Conservation (phyloP, 106 monocot species). For the Dendrobium officinale region DNA sequence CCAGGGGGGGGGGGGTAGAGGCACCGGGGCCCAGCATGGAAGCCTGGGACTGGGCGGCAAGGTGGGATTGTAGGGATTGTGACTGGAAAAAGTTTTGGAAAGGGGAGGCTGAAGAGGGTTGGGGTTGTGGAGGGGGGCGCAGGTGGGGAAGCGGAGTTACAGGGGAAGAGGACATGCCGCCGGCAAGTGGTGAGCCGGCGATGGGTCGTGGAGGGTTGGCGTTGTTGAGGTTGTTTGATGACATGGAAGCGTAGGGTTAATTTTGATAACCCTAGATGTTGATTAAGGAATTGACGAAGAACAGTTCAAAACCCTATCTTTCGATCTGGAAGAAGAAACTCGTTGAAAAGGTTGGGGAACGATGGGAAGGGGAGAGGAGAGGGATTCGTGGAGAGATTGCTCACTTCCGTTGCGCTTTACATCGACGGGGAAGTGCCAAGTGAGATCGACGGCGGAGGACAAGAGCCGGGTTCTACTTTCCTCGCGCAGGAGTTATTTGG, state of each 20-base stretch:
- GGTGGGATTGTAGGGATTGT: slow-evolving; percentile 43
- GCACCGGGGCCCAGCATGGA: slow-evolving; percentile 2
- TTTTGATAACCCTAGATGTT: not conserved
- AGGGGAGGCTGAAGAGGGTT: slow-evolving; percentile 18
- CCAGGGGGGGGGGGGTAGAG: slow-evolving; percentile 21
- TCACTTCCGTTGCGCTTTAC: not conserved
- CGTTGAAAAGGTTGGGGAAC: not conserved
- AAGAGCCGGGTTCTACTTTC: too few species aligned
- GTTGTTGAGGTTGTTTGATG: slow-evolving; percentile 18
- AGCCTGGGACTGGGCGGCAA: slow-evolving; percentile 17
- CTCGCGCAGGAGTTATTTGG: too few species aligned
- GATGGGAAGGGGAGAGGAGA: not conserved
- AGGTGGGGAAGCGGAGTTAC: slow-evolving; percentile 36
- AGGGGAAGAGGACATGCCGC: slow-evolving; percentile 20
- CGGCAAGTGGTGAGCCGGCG: slow-evolving; percentile 15
- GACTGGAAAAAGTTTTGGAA: slow-evolving; percentile 36
- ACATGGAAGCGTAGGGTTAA: slow-evolving; percentile 7
- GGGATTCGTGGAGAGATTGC: not conserved
- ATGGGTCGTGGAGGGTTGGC: slow-evolving; percentile 11
- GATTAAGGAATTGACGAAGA: not conserved
- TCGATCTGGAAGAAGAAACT: not conserved
- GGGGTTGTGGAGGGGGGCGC: slow-evolving; percentile 34
- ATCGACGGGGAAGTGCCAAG: not conserved
- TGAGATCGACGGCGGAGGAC: too few species aligned
- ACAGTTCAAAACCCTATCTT: slow-evolving; percentile 3